Percentiles rank a stretch among this genome's conserved stretches.
Conservation (phyloP, 768 basidiomycete genomes). For the Psilocybe tampanensis region DNA sequence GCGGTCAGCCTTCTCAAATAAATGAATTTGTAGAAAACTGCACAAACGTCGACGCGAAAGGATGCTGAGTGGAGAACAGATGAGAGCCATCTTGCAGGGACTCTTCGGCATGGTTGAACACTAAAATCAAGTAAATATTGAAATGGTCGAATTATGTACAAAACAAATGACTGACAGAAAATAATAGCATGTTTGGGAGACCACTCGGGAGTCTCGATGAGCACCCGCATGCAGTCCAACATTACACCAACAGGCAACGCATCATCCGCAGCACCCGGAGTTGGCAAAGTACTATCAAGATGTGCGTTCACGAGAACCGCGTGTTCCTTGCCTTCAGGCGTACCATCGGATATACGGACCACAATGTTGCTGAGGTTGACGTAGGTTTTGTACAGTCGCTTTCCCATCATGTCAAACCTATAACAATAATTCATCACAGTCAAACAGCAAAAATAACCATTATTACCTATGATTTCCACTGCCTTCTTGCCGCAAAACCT, state of each 20-base stretch:
- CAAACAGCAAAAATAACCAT: background rate
- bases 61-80: constrained; percentile 90
- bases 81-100: constrained; percentile 95
- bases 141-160: background rate
- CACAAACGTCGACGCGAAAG: constrained; percentile 65
- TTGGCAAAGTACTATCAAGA: constrained; percentile 87
- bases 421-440: background rate
- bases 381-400: constrained; percentile 85
- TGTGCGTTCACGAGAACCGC: constrained; percentile 89
- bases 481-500: constrained; percentile 89
- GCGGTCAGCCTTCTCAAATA: background rate
- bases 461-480: constrained; percentile 85
- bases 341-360: constrained; percentile 82
- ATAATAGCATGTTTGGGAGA: constrained; percentile 77
- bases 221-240: constrained; percentile 84
- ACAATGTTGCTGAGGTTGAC: constrained; percentile 88
- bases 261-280: constrained; percentile 89
- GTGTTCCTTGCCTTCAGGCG: constrained; percentile 70
- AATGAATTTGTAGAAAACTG: background rate
- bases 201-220: constrained; percentile 68
- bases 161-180: constrained; percentile 62
- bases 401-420: constrained; percentile 92
- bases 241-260: constrained; percentile 88
- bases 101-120: constrained; percentile 96
- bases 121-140: constrained; percentile 36